Evolutionary conservation across 208 protist genomes (phyloP), one percentile per base, ranked within the genome.

Genomic region (Tritrichomonas foetus): DNA sequence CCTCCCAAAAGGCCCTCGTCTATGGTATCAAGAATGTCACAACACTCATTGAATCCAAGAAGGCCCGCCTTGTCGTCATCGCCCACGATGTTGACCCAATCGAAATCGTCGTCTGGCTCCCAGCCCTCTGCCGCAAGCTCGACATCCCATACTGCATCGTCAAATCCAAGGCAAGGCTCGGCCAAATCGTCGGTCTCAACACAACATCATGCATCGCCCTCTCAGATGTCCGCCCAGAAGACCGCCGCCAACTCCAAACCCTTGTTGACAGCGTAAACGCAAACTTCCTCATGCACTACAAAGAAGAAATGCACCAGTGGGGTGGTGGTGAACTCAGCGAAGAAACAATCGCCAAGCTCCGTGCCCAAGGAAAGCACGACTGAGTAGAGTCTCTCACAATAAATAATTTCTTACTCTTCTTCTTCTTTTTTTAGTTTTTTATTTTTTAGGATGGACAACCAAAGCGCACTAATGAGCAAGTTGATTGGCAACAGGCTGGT

Each of bases 121-220:
- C n/a, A n/a, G n/a, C n/a, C n/a, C n/a, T n/a, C n/a, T 99, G 99
- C 97, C 96, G 97, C 94, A 98, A 99, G 95, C 97, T 99, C 96
- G 98, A 99, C 92, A 97, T 99, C 93, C 99, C 99, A 64, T 99
- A 99, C 97, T 98, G 97, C 95, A 99, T 99, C 95, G 98, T 99
- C 95, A 99, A 99, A 97, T 96, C 97, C 95, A 99, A 99, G 97
- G 96, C 98, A 33, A 96, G 97, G 93, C 97, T 99, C 53, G 99
- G 99, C 94, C 92, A 97, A 92, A 95, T 99, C 13, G 97, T 99
- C 41, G 97, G 98, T 95, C 95, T 97, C 96, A 99, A 99, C 97
- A 99, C 96, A 64, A 96, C 98, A 78, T 97, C 98, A 27, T 96
- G 95, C 92, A 94, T 99, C 94, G 98, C 98, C 82, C 95, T 99